Percentiles rank a stretch among this genome's conserved stretches.
Conservation (phyloP, 2,329 filamentous ascomycete genomes). For the Exophiala sideris region DNA sequence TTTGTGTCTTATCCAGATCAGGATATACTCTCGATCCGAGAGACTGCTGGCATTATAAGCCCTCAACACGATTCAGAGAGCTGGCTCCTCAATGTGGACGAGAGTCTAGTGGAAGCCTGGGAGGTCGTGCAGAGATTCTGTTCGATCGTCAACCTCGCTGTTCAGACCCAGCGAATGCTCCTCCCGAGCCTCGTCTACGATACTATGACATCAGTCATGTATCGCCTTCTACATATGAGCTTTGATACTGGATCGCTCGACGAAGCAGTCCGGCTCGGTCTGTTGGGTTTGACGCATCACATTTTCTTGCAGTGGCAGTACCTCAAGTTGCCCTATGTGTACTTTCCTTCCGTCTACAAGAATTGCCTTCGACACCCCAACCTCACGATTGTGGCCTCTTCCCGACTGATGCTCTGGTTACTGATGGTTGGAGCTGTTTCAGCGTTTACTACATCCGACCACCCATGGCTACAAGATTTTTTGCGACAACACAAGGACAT, state of each 20-base stretch:
- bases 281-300: slow-evolving; percentile 38
- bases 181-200: slow-evolving; percentile 27
- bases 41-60: neutral
- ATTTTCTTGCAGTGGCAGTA: slow-evolving; percentile 42
- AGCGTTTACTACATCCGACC: slow-evolving; percentile 7
- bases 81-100: slow-evolving; percentile 23
- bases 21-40: slow-evolving; percentile 6
- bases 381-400: neutral
- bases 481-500: slow-evolving; percentile 1
- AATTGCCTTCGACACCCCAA: slow-evolving; percentile 14
- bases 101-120: slow-evolving; percentile 29
- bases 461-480: slow-evolving; percentile 11
- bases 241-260: slow-evolving; percentile 31
- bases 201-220: slow-evolving; percentile 41
- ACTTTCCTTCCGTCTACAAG: slow-evolving; percentile 20
- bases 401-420: slow-evolving; percentile 23
- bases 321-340: slow-evolving; percentile 23
- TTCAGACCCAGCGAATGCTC: slow-evolving; percentile 24
- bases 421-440: slow-evolving; percentile 26
- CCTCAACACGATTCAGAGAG: slow-evolving; percentile 1
- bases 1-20: slow-evolving; percentile 27
- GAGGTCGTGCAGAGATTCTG: slow-evolving; percentile 29
- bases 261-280: slow-evolving; percentile 40
- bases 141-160: slow-evolving; percentile 30
- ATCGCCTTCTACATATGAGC: slow-evolving; percentile 38